Percentiles rank a stretch among this genome's conserved stretches.
phyloP scores from a whole-genome alignment of 1,139 yeast genomes.

The Saccharomyces hybrid region DNA sequence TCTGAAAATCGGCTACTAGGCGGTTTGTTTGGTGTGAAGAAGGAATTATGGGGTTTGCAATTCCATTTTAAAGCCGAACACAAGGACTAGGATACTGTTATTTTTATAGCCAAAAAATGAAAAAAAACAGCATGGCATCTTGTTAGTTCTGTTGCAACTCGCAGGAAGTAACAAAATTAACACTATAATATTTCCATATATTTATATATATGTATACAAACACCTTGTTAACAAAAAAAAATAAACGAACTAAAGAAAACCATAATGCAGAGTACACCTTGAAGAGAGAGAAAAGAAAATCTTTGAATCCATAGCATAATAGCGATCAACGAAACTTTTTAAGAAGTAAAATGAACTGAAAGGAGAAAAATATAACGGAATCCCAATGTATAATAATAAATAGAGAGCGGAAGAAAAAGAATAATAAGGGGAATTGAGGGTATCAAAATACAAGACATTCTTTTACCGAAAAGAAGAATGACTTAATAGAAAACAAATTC shows the following conservation, averaged over 20 bases:
- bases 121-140: background rate
- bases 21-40: conserved; percentile 38
- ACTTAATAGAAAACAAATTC: conserved; percentile 31
- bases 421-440: background rate
- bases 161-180: background rate
- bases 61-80: conserved; percentile 24
- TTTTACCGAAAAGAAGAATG: background rate
- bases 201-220: background rate
- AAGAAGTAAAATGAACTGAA: background rate
- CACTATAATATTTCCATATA: background rate
- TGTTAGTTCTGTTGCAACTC: background rate
- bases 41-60: conserved; percentile 46
- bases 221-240: background rate
- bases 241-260: background rate
- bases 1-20: conserved; percentile 30
- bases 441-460: background rate
- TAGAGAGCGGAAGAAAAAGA: conserved; percentile 1
- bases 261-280: background rate
- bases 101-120: background rate
- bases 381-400: conserved; percentile 4
- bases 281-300: background rate
- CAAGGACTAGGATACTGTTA: conserved; percentile 3
- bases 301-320: background rate
- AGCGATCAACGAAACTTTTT: background rate
- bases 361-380: background rate